Base-by-base conservation (phyloP, 2,329 filamentous ascomycete genomes). In the Coleophoma eucalyptorum region DNA sequence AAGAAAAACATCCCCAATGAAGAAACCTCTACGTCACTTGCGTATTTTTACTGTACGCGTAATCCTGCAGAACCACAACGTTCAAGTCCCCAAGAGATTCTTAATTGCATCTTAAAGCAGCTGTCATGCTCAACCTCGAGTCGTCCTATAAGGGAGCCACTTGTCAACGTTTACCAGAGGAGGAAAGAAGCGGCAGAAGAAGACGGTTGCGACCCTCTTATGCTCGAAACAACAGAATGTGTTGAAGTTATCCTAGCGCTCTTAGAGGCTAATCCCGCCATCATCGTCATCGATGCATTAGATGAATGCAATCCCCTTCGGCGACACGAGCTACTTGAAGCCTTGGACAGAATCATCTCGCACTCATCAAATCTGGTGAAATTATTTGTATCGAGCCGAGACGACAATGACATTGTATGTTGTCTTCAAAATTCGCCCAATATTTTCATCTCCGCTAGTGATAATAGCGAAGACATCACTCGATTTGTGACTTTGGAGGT, bases 21-120 rank as follows among this genome's bases (percentile, higher is more conserved):
- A 4, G 15, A 5, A 10, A 5, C 5, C 16, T 16, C 50, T 18
- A 46, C 49, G 38, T 42, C 43, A 38, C 26, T 55, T 16, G 55
- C 53, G 21, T 66, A 57, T 42, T 65, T 65, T 47, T 67, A 67
- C 43, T 67, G 64, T 48, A 32, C 59, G 4, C 49, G 62, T 35
- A 57, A 58, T 35, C 16, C 50, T 2, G 49, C 54, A 18, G 65
- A 66, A 34, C 55, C 56, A 3, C 51, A 54, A 51, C 54, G 63
- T 3, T 33, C 56, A n/a, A 41, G 58, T 5, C 57, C 62, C 12
- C 48, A 49, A 3, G 55, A 43, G 16, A 56, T 66, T 34, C 7
- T 66, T 5, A 43, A 50, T 15, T 58, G 54, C 37, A 50, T 66
- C 12, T 20, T 57, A 12, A 49, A 55, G 47, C 62, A 66, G 38